These are phyloP conservation scores for Bruguiera parviflora DNA, from an alignment of 345 rosid species.

Conservation along the genomic window DNA sequence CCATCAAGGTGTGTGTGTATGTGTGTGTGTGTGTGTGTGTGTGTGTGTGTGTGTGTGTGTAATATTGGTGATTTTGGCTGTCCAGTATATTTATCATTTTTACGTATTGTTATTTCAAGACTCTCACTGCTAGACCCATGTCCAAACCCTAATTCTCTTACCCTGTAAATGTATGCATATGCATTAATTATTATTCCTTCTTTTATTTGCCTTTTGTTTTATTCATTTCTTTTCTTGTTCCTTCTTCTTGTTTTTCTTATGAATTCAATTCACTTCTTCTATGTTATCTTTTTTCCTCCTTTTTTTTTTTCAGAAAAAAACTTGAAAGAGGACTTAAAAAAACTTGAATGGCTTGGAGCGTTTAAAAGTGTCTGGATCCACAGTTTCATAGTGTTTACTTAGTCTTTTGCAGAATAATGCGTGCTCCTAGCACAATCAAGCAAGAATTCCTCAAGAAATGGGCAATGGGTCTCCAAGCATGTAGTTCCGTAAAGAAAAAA, in stretches of 20 bases:
- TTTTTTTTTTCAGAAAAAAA: neutral
- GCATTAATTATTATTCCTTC: too few species aligned
- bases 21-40: neutral
- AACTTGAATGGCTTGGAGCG: neutral
- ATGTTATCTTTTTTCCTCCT: neutral
- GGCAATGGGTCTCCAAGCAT: constrained; percentile 57
- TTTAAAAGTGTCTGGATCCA: neutral
- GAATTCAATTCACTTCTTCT: neutral
- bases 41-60: neutral
- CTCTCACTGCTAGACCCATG: neutral
- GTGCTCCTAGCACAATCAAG: constrained; percentile 42
- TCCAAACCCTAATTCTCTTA: neutral
- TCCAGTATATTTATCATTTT: too few species aligned
- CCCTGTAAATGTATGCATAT: neutral
- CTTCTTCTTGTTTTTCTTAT: too few species aligned
- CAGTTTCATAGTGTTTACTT: neutral
- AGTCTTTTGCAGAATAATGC: constrained; percentile 39
- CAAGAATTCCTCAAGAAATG: constrained; percentile 75
- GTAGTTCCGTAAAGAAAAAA: constrained; percentile 35
- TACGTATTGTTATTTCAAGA: neutral
- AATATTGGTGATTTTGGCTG: neutral
- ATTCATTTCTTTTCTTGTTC: too few species aligned
- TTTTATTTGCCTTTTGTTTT: too few species aligned
- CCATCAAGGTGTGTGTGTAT: constrained; percentile 9
- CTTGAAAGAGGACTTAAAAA: neutral